phyloP scores from a whole-genome alignment of 169 alveolate species.

The Theileria annulata region DNA sequence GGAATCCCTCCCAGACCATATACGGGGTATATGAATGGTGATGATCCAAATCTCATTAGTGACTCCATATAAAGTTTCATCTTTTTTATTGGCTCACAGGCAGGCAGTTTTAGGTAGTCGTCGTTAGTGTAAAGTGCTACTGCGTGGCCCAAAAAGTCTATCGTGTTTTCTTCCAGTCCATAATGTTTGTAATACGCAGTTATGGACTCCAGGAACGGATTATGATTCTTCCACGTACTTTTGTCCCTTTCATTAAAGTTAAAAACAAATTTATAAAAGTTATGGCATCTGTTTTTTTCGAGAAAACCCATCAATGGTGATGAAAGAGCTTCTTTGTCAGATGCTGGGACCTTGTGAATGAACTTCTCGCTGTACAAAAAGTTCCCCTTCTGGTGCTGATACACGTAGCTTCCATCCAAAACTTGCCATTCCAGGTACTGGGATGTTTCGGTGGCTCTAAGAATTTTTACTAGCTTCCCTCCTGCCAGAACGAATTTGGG shows the following conservation, averaged over 20 bases:
- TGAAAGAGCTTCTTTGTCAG: conserved; percentile 95
- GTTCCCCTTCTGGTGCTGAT: conserved; percentile 95
- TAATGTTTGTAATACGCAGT: conserved; percentile 85
- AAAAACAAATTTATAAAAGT: conserved; percentile 88
- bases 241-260: conserved; percentile 84
- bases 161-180: conserved; percentile 93
- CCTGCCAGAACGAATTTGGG: conserved; percentile 98
- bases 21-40: conserved; percentile 97
- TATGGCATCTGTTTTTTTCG: conserved; percentile 95
- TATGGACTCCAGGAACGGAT: conserved; percentile 85
- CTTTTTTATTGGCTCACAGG: conserved; percentile 87
- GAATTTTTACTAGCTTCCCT: conserved; percentile 94
- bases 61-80: conserved; percentile 92
- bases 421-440: conserved; percentile 92
- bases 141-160: conserved; percentile 98
- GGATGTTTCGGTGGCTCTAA: conserved; percentile 93
- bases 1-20: conserved; percentile 99
- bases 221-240: conserved; percentile 89
- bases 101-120: conserved; percentile 88
- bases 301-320: conserved; percentile 94
- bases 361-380: conserved; percentile 89
- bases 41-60: conserved; percentile 92
- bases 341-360: conserved; percentile 98
- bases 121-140: conserved; percentile 95
- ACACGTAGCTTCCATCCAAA: conserved; percentile 96